These are phyloP conservation scores for Boletellus sp. DNA, from an alignment of 768 basidiomycete genomes.

Conservation along the genomic window DNA sequence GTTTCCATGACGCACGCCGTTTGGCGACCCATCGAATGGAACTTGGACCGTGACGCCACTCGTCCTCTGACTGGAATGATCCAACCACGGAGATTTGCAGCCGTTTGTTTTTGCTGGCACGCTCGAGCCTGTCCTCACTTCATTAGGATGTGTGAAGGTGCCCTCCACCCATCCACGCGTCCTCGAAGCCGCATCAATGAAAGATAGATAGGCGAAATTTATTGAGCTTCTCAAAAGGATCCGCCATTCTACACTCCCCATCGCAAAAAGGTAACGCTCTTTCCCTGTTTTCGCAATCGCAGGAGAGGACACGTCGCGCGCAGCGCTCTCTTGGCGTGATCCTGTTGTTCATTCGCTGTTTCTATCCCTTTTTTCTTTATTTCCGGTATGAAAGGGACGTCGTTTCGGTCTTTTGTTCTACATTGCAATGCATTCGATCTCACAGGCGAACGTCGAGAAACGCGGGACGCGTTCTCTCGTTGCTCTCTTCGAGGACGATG, in stretches of 20 bases:
- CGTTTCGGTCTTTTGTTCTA: too few species aligned
- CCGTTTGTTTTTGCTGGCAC: constrained; percentile 6
- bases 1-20: neutral
- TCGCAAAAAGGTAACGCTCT: constrained; percentile 3
- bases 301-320: neutral
- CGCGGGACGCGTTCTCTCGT: too few species aligned
- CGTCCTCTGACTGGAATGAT: constrained; percentile 7
- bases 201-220: neutral
- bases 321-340: constrained; percentile 4
- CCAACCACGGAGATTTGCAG: constrained; percentile 12
- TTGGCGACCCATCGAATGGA: constrained; percentile 1
- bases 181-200: constrained; percentile 2
- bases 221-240: constrained; percentile 21
- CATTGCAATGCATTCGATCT: too few species aligned
- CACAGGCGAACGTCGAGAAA: too few species aligned
- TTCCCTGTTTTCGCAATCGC: too few species aligned
- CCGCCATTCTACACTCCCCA: constrained; percentile 9
- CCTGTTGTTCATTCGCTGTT: too few species aligned
- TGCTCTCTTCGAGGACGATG: too few species aligned
- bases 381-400: constrained; percentile 6
- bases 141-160: constrained; percentile 5
- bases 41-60: neutral
- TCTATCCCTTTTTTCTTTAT: constrained; percentile 15
- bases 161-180: constrained; percentile 7
- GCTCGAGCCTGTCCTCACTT: constrained; percentile 15